Percentiles rank a stretch among this genome's conserved stretches.
Conservation (phyloP, 176 grass and related monocot species). For the Cenchrus fungigraminus region DNA sequence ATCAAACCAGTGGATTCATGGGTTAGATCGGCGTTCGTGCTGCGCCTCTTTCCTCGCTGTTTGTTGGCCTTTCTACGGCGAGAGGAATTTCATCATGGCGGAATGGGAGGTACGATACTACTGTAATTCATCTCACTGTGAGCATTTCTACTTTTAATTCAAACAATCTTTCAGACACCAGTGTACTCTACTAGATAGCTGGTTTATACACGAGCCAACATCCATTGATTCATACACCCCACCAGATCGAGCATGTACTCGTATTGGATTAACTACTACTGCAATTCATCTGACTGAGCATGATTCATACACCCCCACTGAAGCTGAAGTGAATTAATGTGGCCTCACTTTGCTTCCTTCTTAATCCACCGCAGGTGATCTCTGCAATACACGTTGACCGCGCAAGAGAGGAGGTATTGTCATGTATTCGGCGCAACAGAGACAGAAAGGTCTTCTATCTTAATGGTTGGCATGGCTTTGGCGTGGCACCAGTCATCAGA, state of each 20-base stretch:
- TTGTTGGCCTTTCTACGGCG: neutral
- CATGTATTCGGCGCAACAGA: fast-evolving
- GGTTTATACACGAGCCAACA: neutral
- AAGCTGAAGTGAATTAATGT: neutral
- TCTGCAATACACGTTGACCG: fast-evolving
- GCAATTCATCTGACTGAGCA: no score
- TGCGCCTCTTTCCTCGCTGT: no score
- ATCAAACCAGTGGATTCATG: neutral
- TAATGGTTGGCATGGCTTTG: neutral
- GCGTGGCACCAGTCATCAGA: neutral
- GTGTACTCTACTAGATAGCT: neutral
- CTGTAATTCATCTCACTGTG: neutral
- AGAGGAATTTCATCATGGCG: neutral
- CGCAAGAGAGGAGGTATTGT: fast-evolving
- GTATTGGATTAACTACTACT: neutral
- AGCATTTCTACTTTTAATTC: neutral
- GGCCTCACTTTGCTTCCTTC: neutral
- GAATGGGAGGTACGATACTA: neutral
- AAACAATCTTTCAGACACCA: neutral
- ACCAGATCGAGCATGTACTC: neutral
- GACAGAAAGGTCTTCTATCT: neutral
- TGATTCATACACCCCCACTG: no score
- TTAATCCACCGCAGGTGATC: fast-evolving
- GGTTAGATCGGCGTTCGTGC: neutral
- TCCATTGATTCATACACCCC: neutral